Conservation (phyloP, 345 rosid species). For the Xanthoceras sorbifolium region DNA sequence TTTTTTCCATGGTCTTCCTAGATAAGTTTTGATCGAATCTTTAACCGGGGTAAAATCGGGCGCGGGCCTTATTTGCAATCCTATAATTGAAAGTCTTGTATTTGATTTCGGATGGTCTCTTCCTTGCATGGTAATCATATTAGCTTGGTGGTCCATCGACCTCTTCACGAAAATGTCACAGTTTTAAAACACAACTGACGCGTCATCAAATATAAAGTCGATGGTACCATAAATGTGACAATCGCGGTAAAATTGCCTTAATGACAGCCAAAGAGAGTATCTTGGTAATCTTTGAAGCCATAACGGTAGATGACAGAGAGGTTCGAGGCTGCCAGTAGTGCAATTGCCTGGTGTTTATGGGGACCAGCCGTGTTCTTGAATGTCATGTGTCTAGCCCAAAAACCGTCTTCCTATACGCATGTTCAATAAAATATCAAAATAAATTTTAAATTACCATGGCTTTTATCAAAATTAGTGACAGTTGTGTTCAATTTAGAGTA, state of each 20-base stretch:
- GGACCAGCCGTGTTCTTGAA: slow-evolving; percentile 84
- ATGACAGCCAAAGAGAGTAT: slow-evolving; percentile 63
- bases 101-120: slow-evolving; percentile 48
- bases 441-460: no score
- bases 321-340: slow-evolving; percentile 57
- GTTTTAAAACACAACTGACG: slow-evolving; percentile 61
- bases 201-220: slow-evolving; percentile 77
- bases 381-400: slow-evolving; percentile 82
- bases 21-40: slow-evolving; percentile 37
- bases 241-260: slow-evolving; percentile 71
- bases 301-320: slow-evolving; percentile 61
- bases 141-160: slow-evolving; percentile 63
- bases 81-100: slow-evolving; percentile 59
- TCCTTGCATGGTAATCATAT: slow-evolving; percentile 66
- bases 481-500: no score
- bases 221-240: slow-evolving; percentile 74
- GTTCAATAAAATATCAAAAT: no score
- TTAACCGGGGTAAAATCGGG: slow-evolving; percentile 42
- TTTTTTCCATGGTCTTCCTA: slow-evolving; percentile 65
- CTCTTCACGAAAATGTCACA: slow-evolving; percentile 63
- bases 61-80: slow-evolving; percentile 47
- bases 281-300: slow-evolving; percentile 69
- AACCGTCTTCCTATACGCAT: slow-evolving; percentile 73
- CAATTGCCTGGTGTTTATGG: slow-evolving; percentile 65
- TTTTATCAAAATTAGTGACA: no score